Evolutionary conservation across 177 flowering plant genomes (phyloP), one percentile per base, ranked within the genome.

Genomic region (Vitis hybrid): DNA sequence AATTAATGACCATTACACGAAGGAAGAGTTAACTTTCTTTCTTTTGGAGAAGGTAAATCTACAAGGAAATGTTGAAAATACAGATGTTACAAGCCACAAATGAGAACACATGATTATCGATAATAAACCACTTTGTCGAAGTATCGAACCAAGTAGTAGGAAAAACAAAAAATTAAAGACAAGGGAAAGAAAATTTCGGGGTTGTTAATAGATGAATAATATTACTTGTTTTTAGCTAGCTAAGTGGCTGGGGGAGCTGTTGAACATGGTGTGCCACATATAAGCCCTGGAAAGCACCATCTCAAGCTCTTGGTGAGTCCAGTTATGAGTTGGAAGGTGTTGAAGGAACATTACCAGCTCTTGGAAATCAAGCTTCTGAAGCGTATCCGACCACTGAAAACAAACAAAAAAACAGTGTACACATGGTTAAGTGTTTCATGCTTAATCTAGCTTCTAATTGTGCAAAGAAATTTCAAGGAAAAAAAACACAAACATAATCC

Each of bases 321-420:
- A 95, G 76, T 84, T 88, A 9, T 83, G 82, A 24, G 99, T 95
- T 7, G 99, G 97, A 74, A 95, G 90, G 76, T 94, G 98, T 72
- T 95, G 99, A 63, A 95, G 93, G 77, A 94, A 90, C 98, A 95
- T 92, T 64, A 94, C 99, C 97, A 94, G 86, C 68, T 93, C 99
- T 71, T 95, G 98, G 82, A 95, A 95, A 63, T 95, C 98, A 62
- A 92, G 97, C 85, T 90, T 89, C 77, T 81, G 92, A 71, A 95
- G 88, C 77, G 87, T 79, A 58, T 92, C 97, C 53, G 97, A 91
- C 98, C 98, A 95, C 98, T 95, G 88, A 55, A 75, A 69, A n/a
- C 6, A 4, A 28, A 52, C n/a, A n/a, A 11, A 47, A 70, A 17
- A 31, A 52, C 4, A 19, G 5, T 24, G n/a, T 33, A 17, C 8